Conservation (phyloP, 768 basidiomycete species). For the Amanita rubescens region DNA sequence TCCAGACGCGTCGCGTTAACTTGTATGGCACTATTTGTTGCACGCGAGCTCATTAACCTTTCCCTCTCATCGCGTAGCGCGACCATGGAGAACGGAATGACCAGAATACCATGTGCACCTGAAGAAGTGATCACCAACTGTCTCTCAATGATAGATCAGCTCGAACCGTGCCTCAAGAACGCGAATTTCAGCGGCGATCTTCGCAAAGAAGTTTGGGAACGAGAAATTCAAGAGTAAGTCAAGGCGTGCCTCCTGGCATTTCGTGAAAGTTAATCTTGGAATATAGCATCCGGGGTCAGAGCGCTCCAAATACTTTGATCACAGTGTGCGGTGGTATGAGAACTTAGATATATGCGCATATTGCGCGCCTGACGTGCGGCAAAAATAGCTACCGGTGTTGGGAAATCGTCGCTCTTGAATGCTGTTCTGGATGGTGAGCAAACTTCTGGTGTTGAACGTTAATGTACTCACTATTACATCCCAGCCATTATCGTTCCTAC, state of each 20-base stretch:
- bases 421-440: conserved; percentile 49
- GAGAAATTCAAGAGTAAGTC: conserved; percentile 28
- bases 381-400: conserved; percentile 21
- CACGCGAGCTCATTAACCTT: too few species aligned
- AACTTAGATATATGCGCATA: neutral
- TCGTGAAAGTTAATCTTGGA: conserved; percentile 16
- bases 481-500: conserved; percentile 58
- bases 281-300: conserved; percentile 39
- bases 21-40: too few species aligned
- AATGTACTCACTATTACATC: neutral
- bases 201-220: conserved; percentile 51
- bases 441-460: neutral
- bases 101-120: neutral
- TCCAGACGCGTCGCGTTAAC: too few species aligned
- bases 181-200: conserved; percentile 47
- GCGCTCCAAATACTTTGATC: conserved; percentile 49
- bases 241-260: too few species aligned
- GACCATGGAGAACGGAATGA: neutral
- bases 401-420: conserved; percentile 53
- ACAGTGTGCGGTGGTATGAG: conserved; percentile 55
- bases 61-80: neutral
- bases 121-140: neutral
- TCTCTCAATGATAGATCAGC: neutral
- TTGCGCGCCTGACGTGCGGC: neutral
- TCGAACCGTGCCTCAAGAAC: conserved; percentile 22